Conservation (phyloP, 169 alveolate species). For the Plasmodium inui region DNA sequence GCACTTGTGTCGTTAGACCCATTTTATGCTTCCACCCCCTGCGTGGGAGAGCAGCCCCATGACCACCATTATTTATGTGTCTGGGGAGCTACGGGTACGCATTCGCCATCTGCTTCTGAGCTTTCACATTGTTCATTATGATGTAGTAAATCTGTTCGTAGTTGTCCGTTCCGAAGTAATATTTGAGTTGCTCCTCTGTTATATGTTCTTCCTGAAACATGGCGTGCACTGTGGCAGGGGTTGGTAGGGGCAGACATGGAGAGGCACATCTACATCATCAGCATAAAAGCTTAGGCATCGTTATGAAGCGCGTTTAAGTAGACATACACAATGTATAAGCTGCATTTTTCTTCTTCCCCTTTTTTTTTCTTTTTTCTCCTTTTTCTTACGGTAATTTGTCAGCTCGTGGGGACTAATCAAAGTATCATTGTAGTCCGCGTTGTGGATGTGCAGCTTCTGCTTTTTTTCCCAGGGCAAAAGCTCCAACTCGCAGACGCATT, state of each 20-base stretch:
- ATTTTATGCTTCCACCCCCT: neutral
- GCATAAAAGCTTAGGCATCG: neutral
- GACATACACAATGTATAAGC: neutral
- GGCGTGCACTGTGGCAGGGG: slow-evolving; percentile 5
- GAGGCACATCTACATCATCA: neutral
- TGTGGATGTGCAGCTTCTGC: slow-evolving; percentile 21
- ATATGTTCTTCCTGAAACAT: slow-evolving; percentile 40
- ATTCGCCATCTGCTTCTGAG: slow-evolving; percentile 21
- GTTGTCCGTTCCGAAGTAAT: slow-evolving; percentile 35
- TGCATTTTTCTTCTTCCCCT: neutral
- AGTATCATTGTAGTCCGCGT: slow-evolving; percentile 43
- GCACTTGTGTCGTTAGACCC: neutral
- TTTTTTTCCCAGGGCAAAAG: slow-evolving; percentile 63
- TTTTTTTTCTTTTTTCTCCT: neutral
- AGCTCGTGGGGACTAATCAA: slow-evolving; percentile 61
- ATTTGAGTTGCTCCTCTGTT: slow-evolving; percentile 47
- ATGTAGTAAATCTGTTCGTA: slow-evolving; percentile 65
- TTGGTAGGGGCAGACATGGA: neutral
- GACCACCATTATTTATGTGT: neutral
- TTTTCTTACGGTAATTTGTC: slow-evolving; percentile 59
- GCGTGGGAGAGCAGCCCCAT: neutral
- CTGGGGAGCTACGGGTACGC: neutral
- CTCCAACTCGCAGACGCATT: slow-evolving; percentile 55
- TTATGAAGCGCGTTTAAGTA: neutral
- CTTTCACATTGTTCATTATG: slow-evolving; percentile 45